phyloP scores from a whole-genome alignment of 2,329 filamentous ascomycete genomes.

The Alternaria hordeiaustralica region DNA sequence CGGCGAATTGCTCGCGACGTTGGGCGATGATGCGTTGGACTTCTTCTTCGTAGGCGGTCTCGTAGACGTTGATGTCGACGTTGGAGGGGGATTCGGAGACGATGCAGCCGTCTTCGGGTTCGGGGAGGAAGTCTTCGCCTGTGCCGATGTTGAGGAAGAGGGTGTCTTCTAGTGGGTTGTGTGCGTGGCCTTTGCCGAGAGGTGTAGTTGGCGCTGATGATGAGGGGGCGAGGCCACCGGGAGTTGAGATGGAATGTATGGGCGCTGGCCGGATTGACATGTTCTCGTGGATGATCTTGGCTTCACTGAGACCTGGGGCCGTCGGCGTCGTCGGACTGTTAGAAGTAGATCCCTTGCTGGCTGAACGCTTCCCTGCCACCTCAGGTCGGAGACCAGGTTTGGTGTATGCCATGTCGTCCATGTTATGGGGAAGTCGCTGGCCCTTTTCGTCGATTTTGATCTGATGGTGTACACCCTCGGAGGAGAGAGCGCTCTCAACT shows the following conservation, averaged over 20 bases:
- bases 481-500: constrained; percentile 58
- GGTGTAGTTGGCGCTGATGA: constrained; percentile 38
- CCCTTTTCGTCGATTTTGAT: constrained; percentile 46
- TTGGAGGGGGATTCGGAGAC: constrained; percentile 86
- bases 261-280: constrained; percentile 41
- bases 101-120: constrained; percentile 50
- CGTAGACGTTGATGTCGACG: constrained; percentile 87
- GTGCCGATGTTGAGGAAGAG: constrained; percentile 80
- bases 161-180: constrained; percentile 68
- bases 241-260: constrained; percentile 29
- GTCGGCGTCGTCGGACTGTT: constrained; percentile 29
- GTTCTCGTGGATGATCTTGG: constrained; percentile 39
- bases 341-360: constrained; percentile 12
- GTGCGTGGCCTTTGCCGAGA: constrained; percentile 63
- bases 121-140: constrained; percentile 56
- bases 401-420: constrained; percentile 29
- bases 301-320: constrained; percentile 22
- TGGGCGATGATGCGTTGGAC: constrained; percentile 70
- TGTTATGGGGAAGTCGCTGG: constrained; percentile 24
- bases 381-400: constrained; percentile 25
- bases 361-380: constrained; percentile 5
- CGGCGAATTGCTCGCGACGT: constrained; percentile 47
- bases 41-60: constrained; percentile 84
- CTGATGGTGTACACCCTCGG: constrained; percentile 61
- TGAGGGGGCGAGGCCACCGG: constrained; percentile 3